A percentile compares a stretch with the other conserved stretches of the same genome.
Evolutionary conservation across 108 stramenopile species (phyloP).

Genomic region (Cyclotella cryptica): DNA sequence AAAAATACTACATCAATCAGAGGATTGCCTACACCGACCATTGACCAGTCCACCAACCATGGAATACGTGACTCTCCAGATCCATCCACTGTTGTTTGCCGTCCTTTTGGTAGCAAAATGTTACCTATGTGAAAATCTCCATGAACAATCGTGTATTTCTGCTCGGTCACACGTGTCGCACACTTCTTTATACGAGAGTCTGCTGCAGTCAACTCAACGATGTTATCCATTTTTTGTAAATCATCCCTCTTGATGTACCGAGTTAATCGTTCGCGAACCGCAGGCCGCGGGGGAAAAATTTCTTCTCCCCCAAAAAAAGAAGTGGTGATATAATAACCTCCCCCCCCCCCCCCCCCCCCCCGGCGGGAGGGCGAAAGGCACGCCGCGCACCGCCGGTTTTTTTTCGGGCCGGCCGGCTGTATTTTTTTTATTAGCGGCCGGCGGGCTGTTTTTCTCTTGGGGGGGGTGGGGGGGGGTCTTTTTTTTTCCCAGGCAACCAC

Average conservation of each 20-base stretch:
- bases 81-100: slow-evolving; percentile 9
- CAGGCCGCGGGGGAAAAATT: slow-evolving; percentile 23
- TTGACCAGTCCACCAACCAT: slow-evolving; percentile 56
- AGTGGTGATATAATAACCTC: no score
- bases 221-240: slow-evolving; percentile 1
- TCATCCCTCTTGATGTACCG: neutral
- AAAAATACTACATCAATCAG: slow-evolving; percentile 61
- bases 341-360: no score
- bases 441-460: no score
- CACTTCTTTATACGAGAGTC: slow-evolving; percentile 2
- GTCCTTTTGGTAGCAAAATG: slow-evolving; percentile 9
- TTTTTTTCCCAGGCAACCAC: no score
- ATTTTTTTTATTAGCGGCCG: no score
- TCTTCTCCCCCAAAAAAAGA: no score
- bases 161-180: neutral
- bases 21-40: slow-evolving; percentile 56
- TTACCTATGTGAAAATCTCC: slow-evolving; percentile 37
- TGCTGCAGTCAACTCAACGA: slow-evolving; percentile 22
- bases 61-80: slow-evolving; percentile 2
- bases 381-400: no score
- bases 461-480: no score
- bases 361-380: no score
- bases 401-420: no score
- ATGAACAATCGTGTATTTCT: slow-evolving; percentile 23
- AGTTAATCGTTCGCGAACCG: slow-evolving; percentile 18